These are phyloP conservation scores for Rhynchospora pubera DNA, from an alignment of 176 grass and related monocot species.

Conservation along the genomic window DNA sequence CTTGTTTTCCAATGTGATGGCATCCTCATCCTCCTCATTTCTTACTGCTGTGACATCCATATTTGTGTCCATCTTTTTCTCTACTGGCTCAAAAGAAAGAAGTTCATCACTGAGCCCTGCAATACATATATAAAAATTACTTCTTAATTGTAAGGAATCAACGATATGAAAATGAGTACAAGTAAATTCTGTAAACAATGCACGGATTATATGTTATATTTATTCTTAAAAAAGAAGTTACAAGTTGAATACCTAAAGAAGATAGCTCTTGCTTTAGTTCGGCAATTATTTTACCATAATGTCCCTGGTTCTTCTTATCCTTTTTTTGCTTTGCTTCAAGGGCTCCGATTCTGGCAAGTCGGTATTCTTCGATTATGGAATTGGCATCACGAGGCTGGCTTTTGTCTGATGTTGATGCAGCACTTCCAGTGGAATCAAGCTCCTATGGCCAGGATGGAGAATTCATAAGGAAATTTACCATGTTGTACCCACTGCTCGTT, in stretches of 20 bases:
- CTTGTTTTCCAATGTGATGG: not conserved
- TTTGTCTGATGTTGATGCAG: slow-evolving; percentile 38
- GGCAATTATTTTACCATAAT: slow-evolving; percentile 29
- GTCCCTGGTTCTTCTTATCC: slow-evolving; percentile 49
- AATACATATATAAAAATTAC: slow-evolving; percentile 25
- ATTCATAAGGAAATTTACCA: slow-evolving; percentile 4
- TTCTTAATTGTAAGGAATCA: not conserved
- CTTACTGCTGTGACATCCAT: slow-evolving; percentile 29
- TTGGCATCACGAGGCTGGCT: slow-evolving; percentile 23
- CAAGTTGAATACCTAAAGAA: slow-evolving; percentile 29
- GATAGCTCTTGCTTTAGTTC: slow-evolving; percentile 32
- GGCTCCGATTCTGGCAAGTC: slow-evolving; percentile 45
- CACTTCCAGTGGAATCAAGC: slow-evolving; percentile 40
- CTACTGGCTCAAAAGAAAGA: slow-evolving; percentile 3
- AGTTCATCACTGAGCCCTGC: slow-evolving; percentile 37
- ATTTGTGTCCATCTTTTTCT: slow-evolving; percentile 18
- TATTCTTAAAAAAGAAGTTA: slow-evolving; percentile 8
- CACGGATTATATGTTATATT: slow-evolving; percentile 6
- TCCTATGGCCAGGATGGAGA: slow-evolving; percentile 29
- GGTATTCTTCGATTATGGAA: slow-evolving; percentile 53
- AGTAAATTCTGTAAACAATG: slow-evolving; percentile 17
- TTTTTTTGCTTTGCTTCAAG: slow-evolving; percentile 62
- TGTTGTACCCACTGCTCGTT: not conserved
- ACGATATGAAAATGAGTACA: not conserved
- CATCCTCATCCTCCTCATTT: slow-evolving; percentile 2